Evolutionary conservation across 257 asterid species (phyloP).

Genomic region (Fraxinus quadrangulata): DNA sequence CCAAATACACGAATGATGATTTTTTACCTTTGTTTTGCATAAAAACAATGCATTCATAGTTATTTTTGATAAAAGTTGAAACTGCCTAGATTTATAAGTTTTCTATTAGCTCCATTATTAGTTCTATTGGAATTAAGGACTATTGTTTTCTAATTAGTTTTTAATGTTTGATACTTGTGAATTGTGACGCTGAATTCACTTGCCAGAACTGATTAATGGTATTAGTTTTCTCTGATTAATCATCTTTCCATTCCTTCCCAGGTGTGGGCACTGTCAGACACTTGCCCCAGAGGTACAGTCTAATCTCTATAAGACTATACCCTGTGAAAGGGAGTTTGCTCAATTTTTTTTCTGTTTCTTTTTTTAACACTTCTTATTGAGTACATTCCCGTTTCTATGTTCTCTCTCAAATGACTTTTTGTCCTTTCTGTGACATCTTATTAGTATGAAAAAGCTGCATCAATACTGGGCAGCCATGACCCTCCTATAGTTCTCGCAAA

Average conservation of each 20-base stretch:
- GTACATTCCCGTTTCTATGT: neutral
- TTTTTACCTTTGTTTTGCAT: neutral
- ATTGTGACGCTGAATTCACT: neutral
- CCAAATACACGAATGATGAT: neutral
- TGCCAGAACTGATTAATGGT: neutral
- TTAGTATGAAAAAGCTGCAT: conserved; percentile 84
- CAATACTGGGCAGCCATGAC: conserved; percentile 63
- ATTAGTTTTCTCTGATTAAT: neutral
- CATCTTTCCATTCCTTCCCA: conserved; percentile 30
- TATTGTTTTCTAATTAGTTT: neutral
- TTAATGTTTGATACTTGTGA: neutral
- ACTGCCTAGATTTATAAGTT: neutral
- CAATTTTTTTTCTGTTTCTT: neutral
- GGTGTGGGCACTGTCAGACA: conserved; percentile 95
- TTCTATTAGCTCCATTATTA: neutral
- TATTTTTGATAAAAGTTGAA: neutral
- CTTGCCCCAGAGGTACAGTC: conserved; percentile 87
- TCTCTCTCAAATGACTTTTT: neutral
- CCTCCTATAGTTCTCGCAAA: conserved; percentile 77
- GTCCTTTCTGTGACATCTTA: neutral
- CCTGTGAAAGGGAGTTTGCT: neutral
- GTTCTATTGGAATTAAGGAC: neutral
- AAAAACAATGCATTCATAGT: no score
- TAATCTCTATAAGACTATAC: neutral
- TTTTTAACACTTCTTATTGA: neutral